Evolutionary conservation across 2,329 filamentous ascomycete genomes (phyloP).

Genomic region (Fusarium verticillioides): DNA sequence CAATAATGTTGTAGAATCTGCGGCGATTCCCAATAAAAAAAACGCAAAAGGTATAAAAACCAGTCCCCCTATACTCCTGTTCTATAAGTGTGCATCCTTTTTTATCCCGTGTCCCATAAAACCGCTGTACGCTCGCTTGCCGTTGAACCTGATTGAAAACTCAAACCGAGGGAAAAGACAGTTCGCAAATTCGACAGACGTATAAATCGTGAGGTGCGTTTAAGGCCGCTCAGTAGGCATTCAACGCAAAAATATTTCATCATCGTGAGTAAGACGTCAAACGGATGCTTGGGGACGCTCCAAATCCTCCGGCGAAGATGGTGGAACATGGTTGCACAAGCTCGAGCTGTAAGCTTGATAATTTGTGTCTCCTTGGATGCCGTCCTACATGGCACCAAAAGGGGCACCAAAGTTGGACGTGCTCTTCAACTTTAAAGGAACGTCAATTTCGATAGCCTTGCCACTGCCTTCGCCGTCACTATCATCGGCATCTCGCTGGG

Average conservation of each 20-base stretch:
- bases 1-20: conserved; percentile 13
- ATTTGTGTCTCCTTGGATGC: background rate
- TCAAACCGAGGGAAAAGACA: conserved; percentile 20
- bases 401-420: conserved; percentile 61
- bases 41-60: conserved; percentile 23
- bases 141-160: conserved; percentile 17
- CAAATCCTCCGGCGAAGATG: background rate
- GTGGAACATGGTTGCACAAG: conserved; percentile 11
- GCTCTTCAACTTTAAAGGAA: conserved; percentile 58
- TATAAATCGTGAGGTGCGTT: conserved; percentile 23
- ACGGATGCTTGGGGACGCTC: background rate
- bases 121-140: conserved; percentile 32
- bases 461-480: conserved; percentile 37
- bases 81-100: conserved; percentile 35
- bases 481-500: conserved; percentile 39
- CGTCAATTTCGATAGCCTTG: conserved; percentile 52
- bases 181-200: conserved; percentile 32
- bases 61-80: conserved; percentile 29
- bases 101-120: conserved; percentile 19
- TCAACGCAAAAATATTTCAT: conserved; percentile 29
- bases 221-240: conserved; percentile 6
- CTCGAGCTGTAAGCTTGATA: background rate
- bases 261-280: conserved; percentile 17
- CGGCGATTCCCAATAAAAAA: conserved; percentile 19
- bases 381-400: conserved; percentile 51